phyloP scores from a whole-genome alignment of 768 basidiomycete genomes.

The Pisolithus sp. region DNA sequence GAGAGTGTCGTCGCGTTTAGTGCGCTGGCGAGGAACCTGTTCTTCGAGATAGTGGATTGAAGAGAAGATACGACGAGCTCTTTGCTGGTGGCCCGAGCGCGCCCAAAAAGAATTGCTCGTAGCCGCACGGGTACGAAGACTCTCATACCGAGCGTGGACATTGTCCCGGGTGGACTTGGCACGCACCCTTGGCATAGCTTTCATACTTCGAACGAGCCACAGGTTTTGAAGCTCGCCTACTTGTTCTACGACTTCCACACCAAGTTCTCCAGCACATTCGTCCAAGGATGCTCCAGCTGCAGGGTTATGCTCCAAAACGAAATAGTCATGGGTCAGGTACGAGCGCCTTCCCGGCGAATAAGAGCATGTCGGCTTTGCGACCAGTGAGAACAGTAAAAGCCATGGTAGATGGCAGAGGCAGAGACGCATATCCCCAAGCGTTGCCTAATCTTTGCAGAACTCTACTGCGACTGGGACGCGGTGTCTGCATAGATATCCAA shows the following conservation, averaged over 20 bases:
- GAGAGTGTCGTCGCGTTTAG: constrained; percentile 42
- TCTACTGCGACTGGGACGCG: neutral
- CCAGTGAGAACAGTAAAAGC: constrained; percentile 21
- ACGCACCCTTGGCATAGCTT: constrained; percentile 22
- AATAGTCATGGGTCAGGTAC: constrained; percentile 74
- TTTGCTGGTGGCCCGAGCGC: constrained; percentile 36
- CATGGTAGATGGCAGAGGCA: constrained; percentile 6
- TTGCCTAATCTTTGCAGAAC: neutral
- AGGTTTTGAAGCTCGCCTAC: constrained; percentile 75
- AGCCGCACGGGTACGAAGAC: constrained; percentile 30
- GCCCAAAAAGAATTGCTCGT: constrained; percentile 23
- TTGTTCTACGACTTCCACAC: constrained; percentile 82
- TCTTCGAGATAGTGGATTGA: constrained; percentile 56
- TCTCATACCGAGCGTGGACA: constrained; percentile 45
- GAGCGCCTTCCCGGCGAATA: constrained; percentile 42
- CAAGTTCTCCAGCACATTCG: constrained; percentile 54
- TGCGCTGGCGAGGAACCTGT: constrained; percentile 61
- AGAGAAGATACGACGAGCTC: constrained; percentile 40
- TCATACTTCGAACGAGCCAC: constrained; percentile 72
- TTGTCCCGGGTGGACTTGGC: constrained; percentile 36
- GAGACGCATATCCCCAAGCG: constrained; percentile 5
- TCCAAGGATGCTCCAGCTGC: constrained; percentile 46
- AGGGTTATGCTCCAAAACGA: constrained; percentile 66
- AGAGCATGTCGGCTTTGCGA: constrained; percentile 21
- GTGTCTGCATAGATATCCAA: neutral